These are phyloP conservation scores for Angomonas ambiguus DNA, from an alignment of 208 protist genomes.

Conservation along the genomic window DNA sequence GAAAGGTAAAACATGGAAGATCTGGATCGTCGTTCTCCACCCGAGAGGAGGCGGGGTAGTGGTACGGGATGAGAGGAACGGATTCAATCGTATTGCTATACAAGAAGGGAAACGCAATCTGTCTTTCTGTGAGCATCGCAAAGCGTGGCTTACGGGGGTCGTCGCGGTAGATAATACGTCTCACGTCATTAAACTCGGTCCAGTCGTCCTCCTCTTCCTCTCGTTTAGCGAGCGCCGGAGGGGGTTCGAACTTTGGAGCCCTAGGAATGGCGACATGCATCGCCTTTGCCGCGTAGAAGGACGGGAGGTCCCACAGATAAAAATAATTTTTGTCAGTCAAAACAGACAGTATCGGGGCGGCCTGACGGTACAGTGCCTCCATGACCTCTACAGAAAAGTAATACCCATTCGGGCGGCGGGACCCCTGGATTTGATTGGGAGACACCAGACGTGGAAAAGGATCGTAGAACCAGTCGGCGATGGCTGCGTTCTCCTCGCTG, in stretches of 20 bases:
- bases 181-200: conserved; percentile 99
- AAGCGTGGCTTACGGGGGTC: conserved; percentile 83
- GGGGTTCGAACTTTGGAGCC: conserved; percentile 96
- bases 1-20: conserved; percentile 98
- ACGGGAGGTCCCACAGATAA: conserved; percentile 99
- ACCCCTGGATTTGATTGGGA: conserved; percentile 86
- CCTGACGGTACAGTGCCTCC: conserved; percentile 92
- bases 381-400: conserved; percentile 91
- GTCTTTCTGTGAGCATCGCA: conserved; percentile 99
- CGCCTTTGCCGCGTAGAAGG: conserved; percentile 99
- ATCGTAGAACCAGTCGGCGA: conserved; percentile 99
- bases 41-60: conserved; percentile 90
- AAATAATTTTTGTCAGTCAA: conserved; percentile 99
- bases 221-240: conserved; percentile 26
- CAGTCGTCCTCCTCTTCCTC: conserved; percentile 97
- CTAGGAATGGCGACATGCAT: conserved; percentile 99
- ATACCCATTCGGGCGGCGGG: conserved; percentile 77
- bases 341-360: conserved; percentile 94
- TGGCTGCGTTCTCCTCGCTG: conserved; percentile 96
- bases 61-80: conserved; percentile 93
- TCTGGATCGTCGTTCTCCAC: conserved; percentile 95
- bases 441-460: conserved; percentile 93
- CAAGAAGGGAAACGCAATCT: conserved; percentile 99
- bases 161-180: conserved; percentile 99
- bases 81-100: conserved; percentile 97